Base-by-base conservation (phyloP, 2,329 filamentous ascomycete genomes). In the Fusarium beomiforme region DNA sequence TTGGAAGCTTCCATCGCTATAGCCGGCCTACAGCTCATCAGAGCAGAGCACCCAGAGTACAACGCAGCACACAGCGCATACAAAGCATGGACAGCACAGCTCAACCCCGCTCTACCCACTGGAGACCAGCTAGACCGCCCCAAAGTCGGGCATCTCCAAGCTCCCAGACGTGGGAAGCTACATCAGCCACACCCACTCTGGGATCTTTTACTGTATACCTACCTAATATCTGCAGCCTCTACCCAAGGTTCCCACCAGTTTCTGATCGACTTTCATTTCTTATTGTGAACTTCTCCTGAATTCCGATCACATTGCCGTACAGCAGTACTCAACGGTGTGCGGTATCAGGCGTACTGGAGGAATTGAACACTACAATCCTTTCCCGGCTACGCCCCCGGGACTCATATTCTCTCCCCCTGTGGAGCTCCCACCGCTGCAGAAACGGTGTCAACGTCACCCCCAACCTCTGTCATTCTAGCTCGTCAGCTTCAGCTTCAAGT, bases 361-460 rank as follows among this genome's bases (percentile, higher is more conserved):
- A 51, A 57, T 41, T 51, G 21, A 17, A 41, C n/a, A 53, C 42
- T 29, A 49, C 37, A 50, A 50, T 53, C 36, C 42, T 33, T 49
- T 46, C 57, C 49, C 55, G 37, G 47, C 64, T 75, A 58, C 68
- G 41, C 66, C 53, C 66, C 67, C 67, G 66, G 60, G 71, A 60
- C 58, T 63, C 61, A 61, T 59, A 56, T 64, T 61, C 33, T 60
- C 57, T 62, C 64, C 46, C 47, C 59, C 46, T 74, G 71, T 73
- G 69, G 76, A 78, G 75, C 76, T 78, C 67, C 72, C 65, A 72
- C 71, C 66, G 67, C 69, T 71, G 72, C 73, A 77, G 73, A 73
- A 77, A 74, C 72, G 64, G 69, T 73, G 71, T 72, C 71, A 78
- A 76, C 75, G 69, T 75, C 75, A 74, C 75, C 75, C 71, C 54